Base-by-base conservation (phyloP, 1,139 yeast genomes). In the Nadsonia starkeyi-henricii region DNA sequence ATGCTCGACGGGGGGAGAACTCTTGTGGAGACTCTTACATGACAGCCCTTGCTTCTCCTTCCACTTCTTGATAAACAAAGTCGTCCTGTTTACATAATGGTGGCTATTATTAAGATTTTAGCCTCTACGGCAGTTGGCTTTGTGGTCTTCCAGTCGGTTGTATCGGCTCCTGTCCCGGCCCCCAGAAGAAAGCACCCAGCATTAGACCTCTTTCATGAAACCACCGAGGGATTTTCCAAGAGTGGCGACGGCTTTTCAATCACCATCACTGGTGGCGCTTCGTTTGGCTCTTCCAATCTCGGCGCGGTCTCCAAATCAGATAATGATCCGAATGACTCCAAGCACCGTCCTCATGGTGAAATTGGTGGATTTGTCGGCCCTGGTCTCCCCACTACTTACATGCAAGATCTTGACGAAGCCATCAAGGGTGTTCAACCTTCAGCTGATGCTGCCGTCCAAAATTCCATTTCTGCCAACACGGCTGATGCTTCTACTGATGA, bases 171-270 rank as follows among this genome's bases (percentile, higher is more conserved):
- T 15, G 12, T 33, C 17, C 12, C 17, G 4, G 39, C 17, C 17
- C 17, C 17, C 12, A n/a, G 45, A 45, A 15, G 45, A 42, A 5
- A 45, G 41, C 39, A 33, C 39, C 42, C 36, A 20, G 46, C 37
- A 15, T 23, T 39, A 1, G 48, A 43, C 7, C 48, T 33, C 12
- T 46, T 42, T 17, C 33, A 44, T 20, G 48, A 47, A 33, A 19
- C 46, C 12, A 43, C 45, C 20, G 50, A 48, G 15, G 52, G 47
- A 3, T 42, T 20, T 17, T 45, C 45, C 8, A 23, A 42, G 28
- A 48, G 17, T 12, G 39, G 17, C 17, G 17, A 33, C 17, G 9
- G 39, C 17, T 33, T 33, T 15, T 33, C 39, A 8, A n/a, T 33
- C 4, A 9, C 39, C 17, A 4, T 33, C 4, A 9, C 39, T 5